phyloP scores from a whole-genome alignment of 2,329 filamentous ascomycete genomes.

The Cladosporium sp. region DNA sequence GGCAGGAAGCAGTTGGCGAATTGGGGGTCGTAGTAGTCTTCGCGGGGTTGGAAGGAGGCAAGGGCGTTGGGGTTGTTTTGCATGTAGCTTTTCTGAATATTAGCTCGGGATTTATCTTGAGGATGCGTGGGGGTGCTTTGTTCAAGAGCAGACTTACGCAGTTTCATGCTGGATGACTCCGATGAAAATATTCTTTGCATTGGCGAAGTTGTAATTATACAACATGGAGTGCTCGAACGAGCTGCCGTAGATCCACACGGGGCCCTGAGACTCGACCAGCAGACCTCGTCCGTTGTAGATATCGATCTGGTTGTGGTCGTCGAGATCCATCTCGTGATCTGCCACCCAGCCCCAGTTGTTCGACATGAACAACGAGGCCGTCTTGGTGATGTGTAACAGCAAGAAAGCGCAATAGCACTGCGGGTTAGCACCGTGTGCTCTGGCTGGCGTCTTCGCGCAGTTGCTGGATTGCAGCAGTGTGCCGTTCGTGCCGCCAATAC shows the following conservation, averaged over 20 bases:
- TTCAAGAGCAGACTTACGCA: slow-evolving; percentile 50
- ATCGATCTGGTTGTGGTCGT: slow-evolving; percentile 68
- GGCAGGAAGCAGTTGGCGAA: slow-evolving; percentile 56
- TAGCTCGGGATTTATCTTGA: not conserved
- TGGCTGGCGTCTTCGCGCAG: slow-evolving; percentile 70
- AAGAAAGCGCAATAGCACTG: slow-evolving; percentile 69
- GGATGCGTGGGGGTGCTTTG: not conserved
- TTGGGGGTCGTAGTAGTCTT: slow-evolving; percentile 61
- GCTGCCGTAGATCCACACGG: slow-evolving; percentile 61
- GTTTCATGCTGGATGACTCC: slow-evolving; percentile 85
- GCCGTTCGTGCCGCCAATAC: slow-evolving; percentile 49
- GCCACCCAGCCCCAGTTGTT: slow-evolving; percentile 92
- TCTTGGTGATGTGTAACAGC: slow-evolving; percentile 46
- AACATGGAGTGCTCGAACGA: slow-evolving; percentile 56
- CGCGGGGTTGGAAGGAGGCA: slow-evolving; percentile 58
- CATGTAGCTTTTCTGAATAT: slow-evolving; percentile 49
- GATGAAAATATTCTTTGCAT: slow-evolving; percentile 76
- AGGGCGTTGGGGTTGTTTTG: slow-evolving; percentile 75
- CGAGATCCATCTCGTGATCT: slow-evolving; percentile 81
- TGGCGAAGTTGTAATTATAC: slow-evolving; percentile 79
- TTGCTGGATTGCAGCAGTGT: slow-evolving; percentile 69
- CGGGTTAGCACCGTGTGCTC: slow-evolving; percentile 47
- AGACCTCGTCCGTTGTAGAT: slow-evolving; percentile 85
- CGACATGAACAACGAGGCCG: slow-evolving; percentile 69
- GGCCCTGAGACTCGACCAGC: slow-evolving; percentile 58